Evolutionary conservation across 139 green algal genomes (phyloP).

Genomic region (Yamagishiella unicocca): DNA sequence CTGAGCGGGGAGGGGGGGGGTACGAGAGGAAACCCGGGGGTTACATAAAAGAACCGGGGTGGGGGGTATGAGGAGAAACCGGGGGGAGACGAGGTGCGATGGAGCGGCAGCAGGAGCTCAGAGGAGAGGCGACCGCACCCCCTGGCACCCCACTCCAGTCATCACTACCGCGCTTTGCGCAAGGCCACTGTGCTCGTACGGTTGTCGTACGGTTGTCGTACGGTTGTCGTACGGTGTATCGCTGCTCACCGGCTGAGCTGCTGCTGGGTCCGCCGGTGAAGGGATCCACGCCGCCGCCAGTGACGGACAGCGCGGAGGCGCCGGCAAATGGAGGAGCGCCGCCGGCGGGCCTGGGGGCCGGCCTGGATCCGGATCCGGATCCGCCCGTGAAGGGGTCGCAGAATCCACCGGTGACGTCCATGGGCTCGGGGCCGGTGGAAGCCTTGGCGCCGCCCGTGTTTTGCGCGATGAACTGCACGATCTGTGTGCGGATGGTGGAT

Average conservation of each 20-base stretch:
- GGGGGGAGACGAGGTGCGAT: too few relatives aligned
- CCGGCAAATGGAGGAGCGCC: not conserved
- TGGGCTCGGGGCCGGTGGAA: not conserved
- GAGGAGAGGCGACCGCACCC: too few relatives aligned
- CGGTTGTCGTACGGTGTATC: too few relatives aligned
- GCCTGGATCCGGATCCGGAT: not conserved
- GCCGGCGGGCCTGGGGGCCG: not conserved
- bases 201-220: too few relatives aligned
- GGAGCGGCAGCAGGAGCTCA: too few relatives aligned
- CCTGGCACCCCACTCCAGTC: too few relatives aligned
- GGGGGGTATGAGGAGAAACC: too few relatives aligned
- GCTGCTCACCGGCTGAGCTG: too few relatives aligned
- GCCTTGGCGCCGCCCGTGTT: slow-evolving; percentile 70
- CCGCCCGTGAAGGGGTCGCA: slow-evolving; percentile 65
- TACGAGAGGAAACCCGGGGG: too few relatives aligned
- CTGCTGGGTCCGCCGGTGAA: slow-evolving; percentile 75
- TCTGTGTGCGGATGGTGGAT: slow-evolving; percentile 63
- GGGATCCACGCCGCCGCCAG: slow-evolving; percentile 64
- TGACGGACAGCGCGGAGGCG: not conserved
- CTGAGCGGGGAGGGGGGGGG: not conserved
- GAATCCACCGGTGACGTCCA: slow-evolving; percentile 50
- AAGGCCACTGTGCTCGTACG: too few relatives aligned
- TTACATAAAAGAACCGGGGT: too few relatives aligned
- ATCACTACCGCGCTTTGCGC: too few relatives aligned
- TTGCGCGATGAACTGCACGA: slow-evolving; percentile 92